A percentile compares a stretch with the other conserved stretches of the same genome.
Conservation (phyloP, 1,284 basidiomycete genomes). For the Cutaneotrichosporon spelunceum region DNA sequence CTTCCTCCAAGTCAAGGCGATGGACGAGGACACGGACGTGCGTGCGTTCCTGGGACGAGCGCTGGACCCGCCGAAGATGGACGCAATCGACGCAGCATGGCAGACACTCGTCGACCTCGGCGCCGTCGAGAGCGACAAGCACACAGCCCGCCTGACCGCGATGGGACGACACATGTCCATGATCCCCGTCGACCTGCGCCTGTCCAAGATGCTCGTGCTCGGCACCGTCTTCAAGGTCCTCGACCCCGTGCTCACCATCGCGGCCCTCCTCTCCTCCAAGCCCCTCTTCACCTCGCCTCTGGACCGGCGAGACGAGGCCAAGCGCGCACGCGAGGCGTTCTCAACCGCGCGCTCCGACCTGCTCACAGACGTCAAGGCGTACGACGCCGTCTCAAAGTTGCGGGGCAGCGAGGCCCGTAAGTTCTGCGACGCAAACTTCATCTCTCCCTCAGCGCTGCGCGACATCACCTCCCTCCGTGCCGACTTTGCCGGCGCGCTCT, state of each 20-base stretch:
- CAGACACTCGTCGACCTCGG: slow-evolving; percentile 71
- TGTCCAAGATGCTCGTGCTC: slow-evolving; percentile 90
- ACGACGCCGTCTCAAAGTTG: slow-evolving; percentile 63
- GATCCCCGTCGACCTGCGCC: slow-evolving; percentile 81
- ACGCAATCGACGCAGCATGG: slow-evolving; percentile 76
- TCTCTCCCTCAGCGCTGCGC: slow-evolving; percentile 69
- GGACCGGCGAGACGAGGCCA: slow-evolving; percentile 73
- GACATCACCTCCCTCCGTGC: slow-evolving; percentile 75
- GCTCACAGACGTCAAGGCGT: slow-evolving; percentile 75
- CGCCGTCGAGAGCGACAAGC: slow-evolving; percentile 65
- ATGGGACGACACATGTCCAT: slow-evolving; percentile 70
- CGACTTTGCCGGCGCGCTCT: slow-evolving; percentile 72
- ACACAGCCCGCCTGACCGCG: slow-evolving; percentile 63
- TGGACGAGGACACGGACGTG: slow-evolving; percentile 73
- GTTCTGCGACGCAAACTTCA: slow-evolving; percentile 87
- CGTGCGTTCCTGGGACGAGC: slow-evolving; percentile 65
- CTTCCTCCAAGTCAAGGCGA: slow-evolving; percentile 76
- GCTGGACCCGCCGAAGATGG: slow-evolving; percentile 75
- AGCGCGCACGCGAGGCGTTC: slow-evolving; percentile 67
- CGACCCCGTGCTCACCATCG: slow-evolving; percentile 68
- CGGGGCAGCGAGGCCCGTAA: slow-evolving; percentile 35
- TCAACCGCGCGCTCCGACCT: slow-evolving; percentile 75
- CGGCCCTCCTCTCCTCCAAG: slow-evolving; percentile 80
- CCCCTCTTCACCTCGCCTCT: slow-evolving; percentile 77
- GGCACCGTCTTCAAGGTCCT: slow-evolving; percentile 76